A percentile compares a stretch with the other conserved stretches of the same genome.
These are phyloP conservation scores for Crucibulum cyathiforme DNA, from an alignment of 1,284 basidiomycete genomes.

Conservation along the genomic window DNA sequence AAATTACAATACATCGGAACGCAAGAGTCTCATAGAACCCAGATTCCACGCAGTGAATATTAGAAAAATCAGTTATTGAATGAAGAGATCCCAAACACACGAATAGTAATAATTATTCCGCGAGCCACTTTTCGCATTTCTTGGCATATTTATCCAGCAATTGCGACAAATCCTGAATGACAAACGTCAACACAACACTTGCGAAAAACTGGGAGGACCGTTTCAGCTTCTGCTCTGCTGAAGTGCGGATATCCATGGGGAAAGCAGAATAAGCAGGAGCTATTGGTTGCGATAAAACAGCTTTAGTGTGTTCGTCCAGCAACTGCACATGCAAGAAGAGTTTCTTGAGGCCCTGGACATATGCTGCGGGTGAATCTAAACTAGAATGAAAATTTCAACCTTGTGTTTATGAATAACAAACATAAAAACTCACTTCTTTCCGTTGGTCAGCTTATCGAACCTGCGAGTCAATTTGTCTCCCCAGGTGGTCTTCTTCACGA, in stretches of 20 bases:
- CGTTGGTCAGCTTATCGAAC: slow-evolving; percentile 90
- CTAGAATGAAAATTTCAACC: slow-evolving; percentile 45
- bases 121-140: slow-evolving; percentile 88
- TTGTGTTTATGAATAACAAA: not conserved
- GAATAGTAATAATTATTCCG: slow-evolving; percentile 56
- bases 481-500: slow-evolving; percentile 84
- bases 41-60: too few relatives aligned
- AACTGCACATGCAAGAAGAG: slow-evolving; percentile 81
- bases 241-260: slow-evolving; percentile 63
- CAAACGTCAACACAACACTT: slow-evolving; percentile 88
- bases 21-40: too few relatives aligned
- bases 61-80: not conserved
- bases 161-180: slow-evolving; percentile 83
- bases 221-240: slow-evolving; percentile 78
- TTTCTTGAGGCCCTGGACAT: slow-evolving; percentile 80
- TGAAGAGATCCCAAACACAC: not conserved
- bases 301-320: slow-evolving; percentile 87
- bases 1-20: too few relatives aligned
- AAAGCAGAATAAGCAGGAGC: slow-evolving; percentile 78
- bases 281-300: slow-evolving; percentile 66
- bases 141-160: slow-evolving; percentile 92
- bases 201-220: slow-evolving; percentile 91
- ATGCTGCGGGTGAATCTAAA: slow-evolving; percentile 86
- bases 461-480: slow-evolving; percentile 82
- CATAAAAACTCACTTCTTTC: slow-evolving; percentile 75